Evolutionary conservation across 2,329 filamentous ascomycete species (phyloP).

Genomic region (Daldinia sp.): DNA sequence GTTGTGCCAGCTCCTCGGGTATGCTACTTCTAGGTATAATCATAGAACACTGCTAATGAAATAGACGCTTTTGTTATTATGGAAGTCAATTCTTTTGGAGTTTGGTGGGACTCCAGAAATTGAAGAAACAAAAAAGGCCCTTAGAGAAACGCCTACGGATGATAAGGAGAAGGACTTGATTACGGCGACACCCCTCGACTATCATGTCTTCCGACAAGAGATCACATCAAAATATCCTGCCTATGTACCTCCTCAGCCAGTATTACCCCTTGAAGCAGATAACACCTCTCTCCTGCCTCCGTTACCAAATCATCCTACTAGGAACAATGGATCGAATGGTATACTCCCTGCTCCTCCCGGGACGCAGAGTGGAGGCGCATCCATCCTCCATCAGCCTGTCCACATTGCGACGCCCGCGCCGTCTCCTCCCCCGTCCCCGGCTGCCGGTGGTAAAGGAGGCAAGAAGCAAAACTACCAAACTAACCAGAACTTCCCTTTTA

Average conservation of each 20-base stretch:
- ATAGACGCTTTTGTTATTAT: slow-evolving; percentile 83
- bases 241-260: slow-evolving; percentile 87
- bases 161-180: slow-evolving; percentile 81
- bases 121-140: slow-evolving; percentile 77
- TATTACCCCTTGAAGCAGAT: slow-evolving; percentile 88
- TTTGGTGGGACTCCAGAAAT: slow-evolving; percentile 85
- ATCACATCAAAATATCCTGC: slow-evolving; percentile 98
- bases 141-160: slow-evolving; percentile 70
- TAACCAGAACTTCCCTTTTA: slow-evolving; percentile 97
- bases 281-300: slow-evolving; percentile 92
- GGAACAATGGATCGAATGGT: slow-evolving; percentile 70
- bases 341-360: slow-evolving; percentile 69
- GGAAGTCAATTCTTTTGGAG: slow-evolving; percentile 89
- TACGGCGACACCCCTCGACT: slow-evolving; percentile 93
- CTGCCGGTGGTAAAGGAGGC: slow-evolving; percentile 86
- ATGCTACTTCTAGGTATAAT: slow-evolving; percentile 45
- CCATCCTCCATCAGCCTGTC: slow-evolving; percentile 94
- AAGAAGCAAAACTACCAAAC: slow-evolving; percentile 99
- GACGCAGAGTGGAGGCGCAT: slow-evolving; percentile 70
- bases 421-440: slow-evolving; percentile 92
- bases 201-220: slow-evolving; percentile 95
- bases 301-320: slow-evolving; percentile 78
- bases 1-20: slow-evolving; percentile 73
- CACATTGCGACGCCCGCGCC: slow-evolving; percentile 99
- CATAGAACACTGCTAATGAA: slow-evolving; percentile 25